Base-by-base conservation (phyloP, 768 basidiomycete genomes). In the Lactarius vividus region DNA sequence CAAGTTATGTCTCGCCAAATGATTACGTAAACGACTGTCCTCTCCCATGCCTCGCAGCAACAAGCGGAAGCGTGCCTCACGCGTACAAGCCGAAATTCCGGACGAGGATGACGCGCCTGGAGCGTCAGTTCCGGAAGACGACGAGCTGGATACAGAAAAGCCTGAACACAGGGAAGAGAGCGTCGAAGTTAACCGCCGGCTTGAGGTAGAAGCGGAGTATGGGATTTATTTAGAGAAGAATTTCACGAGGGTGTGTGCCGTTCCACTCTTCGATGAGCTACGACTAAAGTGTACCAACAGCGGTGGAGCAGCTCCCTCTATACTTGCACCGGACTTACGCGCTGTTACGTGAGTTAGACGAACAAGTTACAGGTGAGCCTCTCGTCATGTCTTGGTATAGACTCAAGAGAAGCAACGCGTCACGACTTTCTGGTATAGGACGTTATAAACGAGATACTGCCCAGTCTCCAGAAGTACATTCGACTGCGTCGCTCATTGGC, bases 241-340 rank as follows among this genome's bases (percentile, higher is more conserved):
- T 69, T 59, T 46, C 68, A 69, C 20, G 68, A 69, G 59, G 55
- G 68, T 63, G 7, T 39, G 58, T 28, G 9, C 39, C 20, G 10
- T 33, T 53, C 9, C 35, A n/a, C 33, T 26, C 33, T 29, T 54
- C 5, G 1, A 46, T 23, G 7, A 29, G 37, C 4, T 57, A 15
- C 20, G 5, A 23, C 53, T 63, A 23, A 39, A 52, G 13, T n/a
- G 6, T n/a, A 33, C 49, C 15, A 20, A 57, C 18, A 69, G 68
- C 66, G 53, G 54, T 68, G 20, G 68, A 69, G 55, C 66, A 68
- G 62, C 62, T 69, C 26, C 68, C 68, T n/a, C 56, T 69, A 62
- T 69, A 69, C 39, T 31, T 69, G 52, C 68, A 69, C 54, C 66
- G 68, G 44, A 63, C 65, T 37, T 69, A 60, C 58, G 31, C 68